These are phyloP conservation scores for Aspergillus sp. DNA, from an alignment of 2,329 filamentous ascomycete genomes.

Conservation along the genomic window DNA sequence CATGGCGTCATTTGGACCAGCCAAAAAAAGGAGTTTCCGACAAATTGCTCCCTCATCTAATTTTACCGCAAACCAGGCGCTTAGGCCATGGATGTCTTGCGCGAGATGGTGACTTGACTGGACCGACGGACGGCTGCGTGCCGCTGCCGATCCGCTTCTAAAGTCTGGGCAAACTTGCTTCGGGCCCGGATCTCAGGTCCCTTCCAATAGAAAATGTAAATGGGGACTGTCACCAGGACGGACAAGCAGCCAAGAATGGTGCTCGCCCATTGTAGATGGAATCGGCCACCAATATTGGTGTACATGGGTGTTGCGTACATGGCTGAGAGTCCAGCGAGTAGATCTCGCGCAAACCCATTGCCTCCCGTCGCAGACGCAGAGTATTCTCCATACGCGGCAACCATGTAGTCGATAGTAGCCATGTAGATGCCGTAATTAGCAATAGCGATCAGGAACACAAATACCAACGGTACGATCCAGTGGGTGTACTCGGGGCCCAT, in stretches of 20 bases:
- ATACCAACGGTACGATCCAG: constrained; percentile 70
- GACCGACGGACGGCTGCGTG: constrained; percentile 22
- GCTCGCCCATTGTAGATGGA: constrained; percentile 56
- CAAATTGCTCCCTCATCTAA: neutral
- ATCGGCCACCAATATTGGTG: constrained; percentile 46
- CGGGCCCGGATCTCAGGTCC: constrained; percentile 55
- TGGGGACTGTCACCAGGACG: constrained; percentile 54
- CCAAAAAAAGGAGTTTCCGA: neutral
- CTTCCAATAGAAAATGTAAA: constrained; percentile 60
- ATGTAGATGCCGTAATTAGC: constrained; percentile 76
- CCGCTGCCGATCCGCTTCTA: constrained; percentile 28
- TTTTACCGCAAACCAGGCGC: neutral
- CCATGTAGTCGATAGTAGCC: constrained; percentile 77
- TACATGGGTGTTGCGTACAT: constrained; percentile 68
- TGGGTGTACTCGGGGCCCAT: constrained; percentile 64
- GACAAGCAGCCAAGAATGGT: constrained; percentile 56
- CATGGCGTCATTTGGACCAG: neutral
- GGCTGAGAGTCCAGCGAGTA: constrained; percentile 71
- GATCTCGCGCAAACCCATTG: constrained; percentile 73
- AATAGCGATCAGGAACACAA: constrained; percentile 67
- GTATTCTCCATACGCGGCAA: constrained; percentile 72
- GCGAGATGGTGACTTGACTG: constrained; percentile 17
- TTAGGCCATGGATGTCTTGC: constrained; percentile 16
- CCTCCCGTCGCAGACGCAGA: constrained; percentile 74
- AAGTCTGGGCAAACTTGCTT: constrained; percentile 54